Base-by-base conservation (phyloP, 1,284 basidiomycete species). In the Pterulicium gracile region DNA sequence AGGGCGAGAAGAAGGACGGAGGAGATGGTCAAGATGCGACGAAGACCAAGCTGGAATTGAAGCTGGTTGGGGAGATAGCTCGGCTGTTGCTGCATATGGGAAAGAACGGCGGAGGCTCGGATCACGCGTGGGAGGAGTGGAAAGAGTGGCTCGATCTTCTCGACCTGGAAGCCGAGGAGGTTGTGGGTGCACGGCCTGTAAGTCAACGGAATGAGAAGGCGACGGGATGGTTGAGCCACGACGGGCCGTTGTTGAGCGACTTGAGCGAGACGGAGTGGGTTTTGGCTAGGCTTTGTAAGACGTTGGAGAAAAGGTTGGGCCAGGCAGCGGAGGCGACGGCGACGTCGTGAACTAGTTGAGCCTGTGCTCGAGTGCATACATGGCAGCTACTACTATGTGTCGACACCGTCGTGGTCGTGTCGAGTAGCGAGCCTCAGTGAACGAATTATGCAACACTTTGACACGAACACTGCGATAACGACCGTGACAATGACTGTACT, bases 211-310 rank as follows among this genome's bases (percentile, higher is more conserved):
- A 35, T 39, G 50, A 51, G 14, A 53, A 55, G 47, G 46, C 50
- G 2, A 63, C 61, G 61, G 58, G 59, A 2, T 67, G 64, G 64
- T 50, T 67, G 19, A 56, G 56, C 2, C 63, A 68, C 44, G 56
- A 65, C 0, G 65, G 67, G 7, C 67, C 67, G 12, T 51, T 69
- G 20, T 62, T 67, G 44, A 65, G 61, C 42, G 44, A 50, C 4
- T 52, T 55, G 13, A 59, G 56, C n/a, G 66, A 68, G 51, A 58
- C 61, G 24, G 56, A 63, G 45, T 67, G 67, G 66, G 44, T 69
- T 3, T 49, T 69, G 17, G 53, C 54, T 20, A 61, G 58, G 51
- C 48, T 69, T 14, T 64, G 61, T 43, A 46, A 56, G 39, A 51
- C 58, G 27, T 43, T 66, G 24, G 63, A 65, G 48, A 53, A 59